phyloP scores from a whole-genome alignment of 208 protist species.

The Crithidia acanthocephali region DNA sequence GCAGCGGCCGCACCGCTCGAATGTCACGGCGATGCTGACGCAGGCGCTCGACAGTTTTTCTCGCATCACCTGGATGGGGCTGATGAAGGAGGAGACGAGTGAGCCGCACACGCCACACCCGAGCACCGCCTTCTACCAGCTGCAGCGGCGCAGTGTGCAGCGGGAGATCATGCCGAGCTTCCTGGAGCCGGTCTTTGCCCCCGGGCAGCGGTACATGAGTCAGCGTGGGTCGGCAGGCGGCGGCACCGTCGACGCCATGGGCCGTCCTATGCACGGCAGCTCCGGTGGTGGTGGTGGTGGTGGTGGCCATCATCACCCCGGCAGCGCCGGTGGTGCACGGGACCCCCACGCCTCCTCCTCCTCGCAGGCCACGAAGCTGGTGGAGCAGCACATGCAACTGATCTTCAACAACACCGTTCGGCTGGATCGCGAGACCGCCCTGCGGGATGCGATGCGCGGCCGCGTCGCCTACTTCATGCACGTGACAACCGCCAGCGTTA shows the following conservation, averaged over 20 bases:
- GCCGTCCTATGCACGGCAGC: conserved; percentile 9
- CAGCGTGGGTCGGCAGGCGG: conserved; percentile 3
- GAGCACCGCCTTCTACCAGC: conserved; percentile 53
- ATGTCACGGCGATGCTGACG: conserved; percentile 71
- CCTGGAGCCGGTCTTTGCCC: conserved; percentile 72
- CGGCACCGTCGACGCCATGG: conserved; percentile 19
- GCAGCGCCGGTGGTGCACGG: conserved; percentile 8
- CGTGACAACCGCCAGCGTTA: conserved; percentile 73
- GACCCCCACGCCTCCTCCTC: conserved; percentile 10
- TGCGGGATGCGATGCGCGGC: conserved; percentile 49
- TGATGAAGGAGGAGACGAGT: conserved; percentile 83
- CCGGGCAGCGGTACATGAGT: conserved; percentile 27
- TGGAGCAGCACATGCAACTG: conserved; percentile 76
- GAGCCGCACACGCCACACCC: conserved; percentile 58
- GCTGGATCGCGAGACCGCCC: conserved; percentile 57
- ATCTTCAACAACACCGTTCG: conserved; percentile 83
- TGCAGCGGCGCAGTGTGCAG: conserved; percentile 76
- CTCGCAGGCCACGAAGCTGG: conserved; percentile 38
- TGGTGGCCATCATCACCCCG: background rate
- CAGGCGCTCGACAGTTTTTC: conserved; percentile 85
- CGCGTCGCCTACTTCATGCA: conserved; percentile 74
- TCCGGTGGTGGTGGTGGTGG: conserved; percentile 8
- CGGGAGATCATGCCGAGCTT: conserved; percentile 86
- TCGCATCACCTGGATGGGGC: conserved; percentile 86
- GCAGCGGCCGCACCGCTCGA: conserved; percentile 52